phyloP scores from a whole-genome alignment of 2,329 filamentous ascomycete genomes.

The Zopfia rhizophila region DNA sequence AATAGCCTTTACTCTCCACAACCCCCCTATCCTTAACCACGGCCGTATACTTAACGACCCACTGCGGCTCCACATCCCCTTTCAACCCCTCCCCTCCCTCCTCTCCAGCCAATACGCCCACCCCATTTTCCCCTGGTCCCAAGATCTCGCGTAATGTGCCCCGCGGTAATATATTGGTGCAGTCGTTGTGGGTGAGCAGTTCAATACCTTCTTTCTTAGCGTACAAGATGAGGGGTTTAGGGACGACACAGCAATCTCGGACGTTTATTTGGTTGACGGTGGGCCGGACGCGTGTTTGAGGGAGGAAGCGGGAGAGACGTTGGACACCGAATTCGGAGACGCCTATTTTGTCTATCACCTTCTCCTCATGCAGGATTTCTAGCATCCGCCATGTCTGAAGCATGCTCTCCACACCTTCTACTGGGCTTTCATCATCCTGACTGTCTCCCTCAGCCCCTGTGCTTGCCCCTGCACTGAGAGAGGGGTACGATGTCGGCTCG shows the following conservation, averaged over 20 bases:
- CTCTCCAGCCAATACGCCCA: constrained; percentile 77
- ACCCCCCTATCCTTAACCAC: constrained; percentile 94
- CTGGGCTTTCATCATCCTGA: constrained; percentile 45
- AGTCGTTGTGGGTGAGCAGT: constrained; percentile 92
- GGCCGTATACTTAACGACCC: constrained; percentile 97
- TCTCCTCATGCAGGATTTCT: constrained; percentile 76
- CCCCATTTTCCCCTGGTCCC: constrained; percentile 75
- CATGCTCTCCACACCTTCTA: constrained; percentile 68
- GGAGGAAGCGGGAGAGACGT: constrained; percentile 80
- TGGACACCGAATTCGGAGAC: constrained; percentile 91
- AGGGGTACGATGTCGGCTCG: constrained; percentile 13
- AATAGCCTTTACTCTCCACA: constrained; percentile 98
- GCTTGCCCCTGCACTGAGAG: no score
- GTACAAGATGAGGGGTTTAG: constrained; percentile 83
- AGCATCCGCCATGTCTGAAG: constrained; percentile 76
- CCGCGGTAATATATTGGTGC: constrained; percentile 86
- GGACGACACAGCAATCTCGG: constrained; percentile 94
- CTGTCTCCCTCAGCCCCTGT: constrained; percentile 56
- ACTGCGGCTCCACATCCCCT: constrained; percentile 85
- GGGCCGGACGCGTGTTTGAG: constrained; percentile 75
- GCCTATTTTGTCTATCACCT: constrained; percentile 79
- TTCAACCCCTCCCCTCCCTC: constrained; percentile 68
- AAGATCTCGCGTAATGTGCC: constrained; percentile 88
- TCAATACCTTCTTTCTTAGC: constrained; percentile 88
- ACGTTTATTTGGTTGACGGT: constrained; percentile 96